These are phyloP conservation scores for Arthrobotrys conoides DNA, from an alignment of 2,329 filamentous ascomycete species.

Conservation along the genomic window DNA sequence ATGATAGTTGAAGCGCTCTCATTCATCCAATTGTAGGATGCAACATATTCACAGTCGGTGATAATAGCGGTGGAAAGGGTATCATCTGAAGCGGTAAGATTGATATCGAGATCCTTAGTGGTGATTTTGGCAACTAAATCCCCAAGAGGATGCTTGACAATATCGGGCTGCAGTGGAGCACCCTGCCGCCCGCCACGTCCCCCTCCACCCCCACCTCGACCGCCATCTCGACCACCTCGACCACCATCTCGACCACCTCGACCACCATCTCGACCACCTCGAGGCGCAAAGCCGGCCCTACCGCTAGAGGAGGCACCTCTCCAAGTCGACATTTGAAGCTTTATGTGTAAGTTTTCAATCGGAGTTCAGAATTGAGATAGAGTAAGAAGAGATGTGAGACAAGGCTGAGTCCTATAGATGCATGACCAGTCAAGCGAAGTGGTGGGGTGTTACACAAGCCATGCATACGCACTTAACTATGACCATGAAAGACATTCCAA, in stretches of 20 bases:
- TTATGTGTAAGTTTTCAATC: constrained; percentile 33
- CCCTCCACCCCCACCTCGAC: constrained; percentile 17
- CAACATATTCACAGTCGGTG: constrained; percentile 67
- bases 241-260: constrained; percentile 14
- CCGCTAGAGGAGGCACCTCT: constrained; percentile 41
- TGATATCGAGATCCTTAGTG: constrained; percentile 39
- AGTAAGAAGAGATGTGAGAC: constrained; percentile 36
- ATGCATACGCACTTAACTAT: too few species aligned
- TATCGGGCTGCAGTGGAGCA: constrained; percentile 33
- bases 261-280: constrained; percentile 37
- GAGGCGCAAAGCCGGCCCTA: constrained; percentile 38
- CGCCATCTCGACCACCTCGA: constrained; percentile 36
- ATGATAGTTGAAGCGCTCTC: constrained; percentile 67
- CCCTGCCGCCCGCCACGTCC: constrained; percentile 14
- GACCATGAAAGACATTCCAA: constrained; percentile 17
- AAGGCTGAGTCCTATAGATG: constrained; percentile 32
- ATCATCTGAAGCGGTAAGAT: constrained; percentile 37
- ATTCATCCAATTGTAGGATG: constrained; percentile 72
- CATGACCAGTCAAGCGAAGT: constrained; percentile 24
- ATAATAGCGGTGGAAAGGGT: constrained; percentile 40
- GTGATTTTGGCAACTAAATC: constrained; percentile 42
- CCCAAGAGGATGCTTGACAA: constrained; percentile 44
- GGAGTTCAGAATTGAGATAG: constrained; percentile 29
- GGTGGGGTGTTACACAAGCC: constrained; percentile 24
- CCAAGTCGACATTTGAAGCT: constrained; percentile 38